Base-by-base conservation (phyloP, 176 grass and related monocot species). In the Carex scoparia region DNA sequence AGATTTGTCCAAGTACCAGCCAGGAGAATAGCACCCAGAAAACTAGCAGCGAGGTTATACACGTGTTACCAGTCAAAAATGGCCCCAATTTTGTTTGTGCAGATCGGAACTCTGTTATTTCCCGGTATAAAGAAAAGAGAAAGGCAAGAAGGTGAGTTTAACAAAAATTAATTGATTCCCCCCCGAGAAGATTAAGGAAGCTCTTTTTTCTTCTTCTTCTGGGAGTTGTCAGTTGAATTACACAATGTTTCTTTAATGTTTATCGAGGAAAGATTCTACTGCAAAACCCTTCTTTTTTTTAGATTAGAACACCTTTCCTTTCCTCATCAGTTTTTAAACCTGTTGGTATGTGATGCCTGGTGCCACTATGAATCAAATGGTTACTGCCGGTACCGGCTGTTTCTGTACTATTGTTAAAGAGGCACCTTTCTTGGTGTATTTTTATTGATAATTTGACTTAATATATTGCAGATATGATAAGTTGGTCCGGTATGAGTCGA, bases 81-180 rank as follows among this genome's bases (percentile, higher is more conserved):
- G 65, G 80, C 9, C 86, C 91, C 70, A 84, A 92, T 84, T 67
- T 94, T 33, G 68, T 80, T 14, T 90, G 74, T 56, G 80, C 84
- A 9, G 93, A 98, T 89, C 89, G 96, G 7, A 71, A 88, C 86
- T 81, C 65, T 48, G 85, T 93, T 18, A 90, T 98, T 72, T 98
- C 88, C 7, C 93, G 96, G 42, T 98, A 95, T 75, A 95, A 92
- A 84, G 93, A 98, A 85, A 98, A 98, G 85, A 90, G 96, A 48
- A 95, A 98, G 88, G 91, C 92, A 86, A 91, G 96, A 71, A 94
- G 88, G 96, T 98, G 61, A 93, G 61, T 82, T 42, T 58, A 46
- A 0, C 10, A 68, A 16, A 70, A 60, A 66, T 13, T 15, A 7
- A 19, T 16, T 61, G 5, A 11, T 8, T 2, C 4, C 12, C 27